Base-by-base conservation (phyloP, 2,329 filamentous ascomycete genomes). In the Hyphodiscus sp. region DNA sequence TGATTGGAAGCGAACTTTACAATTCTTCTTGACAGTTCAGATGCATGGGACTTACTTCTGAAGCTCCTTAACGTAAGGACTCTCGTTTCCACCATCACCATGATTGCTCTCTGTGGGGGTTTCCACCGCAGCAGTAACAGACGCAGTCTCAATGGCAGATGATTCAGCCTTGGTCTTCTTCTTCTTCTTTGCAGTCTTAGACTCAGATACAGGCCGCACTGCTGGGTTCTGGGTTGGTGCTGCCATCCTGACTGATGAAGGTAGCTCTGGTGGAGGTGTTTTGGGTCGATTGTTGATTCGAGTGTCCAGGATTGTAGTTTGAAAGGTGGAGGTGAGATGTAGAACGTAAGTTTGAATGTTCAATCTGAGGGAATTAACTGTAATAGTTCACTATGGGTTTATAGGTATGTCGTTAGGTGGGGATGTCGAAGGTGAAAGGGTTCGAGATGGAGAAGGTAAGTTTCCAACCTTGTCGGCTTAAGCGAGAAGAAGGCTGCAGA, bases 31-130 rank as follows among this genome's bases (percentile, higher is more conserved):
- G 11, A 23, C 26, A 13, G 13, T 26, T 23, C 8, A 47, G n/a
- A 13, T 19, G 33, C 1, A 19, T 26, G 2, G 4, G 20, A 69
- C 84, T 69, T 75, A 96, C 91, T 95, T 96, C 68, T 92, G 84
- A 48, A 97, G 78, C 70, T 97, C 92, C 69, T 85, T 90, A 68
- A 96, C 80, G 73, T 92, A 91, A 41, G 84, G 77, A 65, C 82
- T 91, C 69, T 96, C 91, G 58, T 74, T 76, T 58, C 70, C 67
- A 56, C 82, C 82, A 53, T 89, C 84, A 49, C 65, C 65, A 55
- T 59, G 63, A 51, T 49, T 63, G 56, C 60, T 68, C 41, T 67
- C 66, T 19, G 75, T 73, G 58, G 69, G 70, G 57, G 76, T 70
- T 71, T 78, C 77, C 55, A 78, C 76, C 51, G 74, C 69, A 47